Percentiles rank a stretch among this genome's conserved stretches.
Conservation (phyloP, 2,329 filamentous ascomycete genomes). For the Trichoderma semiorbis region DNA sequence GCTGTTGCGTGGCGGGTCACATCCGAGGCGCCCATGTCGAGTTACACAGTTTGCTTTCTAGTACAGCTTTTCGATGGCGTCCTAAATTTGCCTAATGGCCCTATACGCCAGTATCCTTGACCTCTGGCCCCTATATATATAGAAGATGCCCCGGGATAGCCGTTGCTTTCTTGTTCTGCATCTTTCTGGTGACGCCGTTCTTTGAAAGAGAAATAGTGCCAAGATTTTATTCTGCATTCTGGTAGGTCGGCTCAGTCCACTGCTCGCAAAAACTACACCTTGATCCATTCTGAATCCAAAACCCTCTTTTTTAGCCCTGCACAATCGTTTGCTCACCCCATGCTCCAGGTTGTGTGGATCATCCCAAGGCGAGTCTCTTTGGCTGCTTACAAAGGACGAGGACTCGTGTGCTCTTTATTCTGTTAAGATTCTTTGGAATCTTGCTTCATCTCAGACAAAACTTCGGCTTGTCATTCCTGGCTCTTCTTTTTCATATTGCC, state of each 20-base stretch:
- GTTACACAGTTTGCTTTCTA: background rate
- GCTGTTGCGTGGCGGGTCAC: conserved; percentile 14
- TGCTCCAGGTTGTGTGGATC: background rate
- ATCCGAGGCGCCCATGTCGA: background rate
- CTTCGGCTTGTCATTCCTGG: background rate
- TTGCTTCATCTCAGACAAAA: background rate
- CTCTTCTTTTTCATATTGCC: background rate
- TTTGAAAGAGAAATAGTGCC: background rate
- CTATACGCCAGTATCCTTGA: background rate
- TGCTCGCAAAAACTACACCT: background rate
- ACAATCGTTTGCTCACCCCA: background rate
- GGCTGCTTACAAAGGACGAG: background rate
- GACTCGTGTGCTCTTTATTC: background rate
- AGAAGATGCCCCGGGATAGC: background rate
- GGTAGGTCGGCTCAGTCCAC: background rate
- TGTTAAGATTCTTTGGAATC: background rate
- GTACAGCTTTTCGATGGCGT: background rate
- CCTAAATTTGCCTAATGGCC: background rate
- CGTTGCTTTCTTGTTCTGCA: background rate
- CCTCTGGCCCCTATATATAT: conserved; percentile 5
- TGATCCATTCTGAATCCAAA: background rate
- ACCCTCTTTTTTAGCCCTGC: background rate
- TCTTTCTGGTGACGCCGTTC: background rate
- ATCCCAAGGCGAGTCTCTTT: background rate
- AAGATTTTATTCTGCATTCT: background rate